Percentiles rank a stretch among this genome's conserved stretches.
Conservation (phyloP, 208 protist species). For the Wallacemonas rigidus region DNA sequence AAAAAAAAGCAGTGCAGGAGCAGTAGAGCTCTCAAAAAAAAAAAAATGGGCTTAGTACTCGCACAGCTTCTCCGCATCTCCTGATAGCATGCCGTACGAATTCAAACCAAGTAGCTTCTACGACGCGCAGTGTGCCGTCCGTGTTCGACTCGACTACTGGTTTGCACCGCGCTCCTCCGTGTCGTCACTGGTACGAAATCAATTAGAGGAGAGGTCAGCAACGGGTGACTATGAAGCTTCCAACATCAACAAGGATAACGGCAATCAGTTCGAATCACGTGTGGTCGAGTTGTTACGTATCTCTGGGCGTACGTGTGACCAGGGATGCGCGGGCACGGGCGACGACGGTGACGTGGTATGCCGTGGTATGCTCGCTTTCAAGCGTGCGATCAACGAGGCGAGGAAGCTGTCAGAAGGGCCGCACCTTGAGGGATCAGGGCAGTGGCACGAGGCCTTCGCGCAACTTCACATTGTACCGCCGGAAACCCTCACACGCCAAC, state of each 20-base stretch:
- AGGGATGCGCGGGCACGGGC: neutral
- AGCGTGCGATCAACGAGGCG: neutral
- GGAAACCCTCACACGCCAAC: neutral
- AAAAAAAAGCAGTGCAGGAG: neutral
- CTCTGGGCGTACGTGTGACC: neutral
- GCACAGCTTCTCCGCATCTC: neutral
- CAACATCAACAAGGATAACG: constrained; percentile 1
- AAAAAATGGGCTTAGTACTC: neutral
- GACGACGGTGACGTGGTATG: neutral
- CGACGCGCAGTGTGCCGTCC: constrained; percentile 5
- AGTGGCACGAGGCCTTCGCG: neutral
- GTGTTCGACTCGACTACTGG: neutral
- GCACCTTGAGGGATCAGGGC: neutral
- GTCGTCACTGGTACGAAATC: no score
- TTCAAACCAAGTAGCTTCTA: constrained; percentile 15
- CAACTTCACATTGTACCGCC: constrained; percentile 11
- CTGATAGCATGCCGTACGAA: neutral
- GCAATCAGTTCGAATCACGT: neutral
- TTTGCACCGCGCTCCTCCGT: neutral
- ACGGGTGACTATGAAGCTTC: neutral
- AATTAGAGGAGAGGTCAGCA: no score
- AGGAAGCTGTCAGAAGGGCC: neutral
- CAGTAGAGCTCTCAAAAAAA: neutral
- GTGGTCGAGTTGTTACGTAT: neutral
- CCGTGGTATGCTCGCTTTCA: neutral